A percentile compares a stretch with the other conserved stretches of the same genome.
These are phyloP conservation scores for Heliamphora exappendiculata DNA, from an alignment of 148 eudicot species.

Conservation along the genomic window DNA sequence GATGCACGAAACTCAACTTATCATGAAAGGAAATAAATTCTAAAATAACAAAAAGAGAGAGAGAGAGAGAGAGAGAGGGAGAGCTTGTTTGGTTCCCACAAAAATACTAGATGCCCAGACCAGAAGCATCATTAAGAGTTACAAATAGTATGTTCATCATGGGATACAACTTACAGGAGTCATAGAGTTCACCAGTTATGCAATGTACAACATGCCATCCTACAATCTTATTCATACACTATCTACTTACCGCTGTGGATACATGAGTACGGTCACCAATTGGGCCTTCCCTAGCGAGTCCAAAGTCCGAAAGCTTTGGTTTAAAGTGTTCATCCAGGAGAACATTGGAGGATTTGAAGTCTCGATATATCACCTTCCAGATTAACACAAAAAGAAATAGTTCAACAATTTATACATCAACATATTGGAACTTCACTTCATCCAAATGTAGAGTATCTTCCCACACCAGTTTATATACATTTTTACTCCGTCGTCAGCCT, in stretches of 20 bases:
- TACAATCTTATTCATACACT: not conserved
- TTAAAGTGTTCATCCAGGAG: conserved; percentile 57
- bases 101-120: conserved; percentile 2
- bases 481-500: not conserved
- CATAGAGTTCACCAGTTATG: not conserved
- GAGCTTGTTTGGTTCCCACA: not conserved
- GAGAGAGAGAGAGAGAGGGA: not conserved
- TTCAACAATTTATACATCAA: not conserved
- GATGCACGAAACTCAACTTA: not conserved
- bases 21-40: not conserved
- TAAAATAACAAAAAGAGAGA: not conserved
- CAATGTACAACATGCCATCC: not conserved
- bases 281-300: conserved; percentile 86
- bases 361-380: conserved; percentile 64
- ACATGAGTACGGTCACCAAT: conserved; percentile 56
- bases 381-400: not conserved
- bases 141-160: not conserved
- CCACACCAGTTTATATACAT: not conserved
- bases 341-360: conserved; percentile 78
- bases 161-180: not conserved
- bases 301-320: conserved; percentile 80
- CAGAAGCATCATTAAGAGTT: not conserved
- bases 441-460: not conserved
- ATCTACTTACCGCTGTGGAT: conserved; percentile 61
- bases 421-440: not conserved